Percentiles rank a stretch among this genome's conserved stretches.
Evolutionary conservation across 2,329 filamentous ascomycete species (phyloP).

Genomic region (Aspergillus pseudonomiae): DNA sequence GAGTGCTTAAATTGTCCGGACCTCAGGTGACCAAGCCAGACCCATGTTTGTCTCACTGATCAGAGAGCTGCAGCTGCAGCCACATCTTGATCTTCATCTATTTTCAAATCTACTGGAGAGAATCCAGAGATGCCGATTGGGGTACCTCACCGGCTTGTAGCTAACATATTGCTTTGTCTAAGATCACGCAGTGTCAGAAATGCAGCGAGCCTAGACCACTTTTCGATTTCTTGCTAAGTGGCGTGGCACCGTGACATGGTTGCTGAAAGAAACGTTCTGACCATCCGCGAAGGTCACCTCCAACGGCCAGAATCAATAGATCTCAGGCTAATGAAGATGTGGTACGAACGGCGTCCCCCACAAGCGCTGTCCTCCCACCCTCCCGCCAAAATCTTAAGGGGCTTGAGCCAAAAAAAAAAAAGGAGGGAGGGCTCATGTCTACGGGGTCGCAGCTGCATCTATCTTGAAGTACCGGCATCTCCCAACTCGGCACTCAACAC

Average conservation of each 20-base stretch:
- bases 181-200: neutral
- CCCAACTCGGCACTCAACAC: neutral
- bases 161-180: neutral
- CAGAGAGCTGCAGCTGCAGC: constrained; percentile 28
- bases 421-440: neutral
- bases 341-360: neutral
- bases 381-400: neutral
- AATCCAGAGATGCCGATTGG: constrained; percentile 13
- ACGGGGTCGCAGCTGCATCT: neutral
- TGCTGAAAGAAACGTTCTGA: constrained; percentile 9
- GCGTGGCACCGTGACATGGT: constrained; percentile 3
- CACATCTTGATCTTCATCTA: constrained; percentile 30
- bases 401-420: neutral
- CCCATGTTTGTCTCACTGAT: constrained; percentile 20
- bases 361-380: neutral
- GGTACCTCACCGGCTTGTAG: constrained; percentile 7
- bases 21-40: constrained; percentile 21
- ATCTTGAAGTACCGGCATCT: neutral
- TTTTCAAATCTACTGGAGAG: constrained; percentile 11
- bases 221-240: neutral
- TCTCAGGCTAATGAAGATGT: neutral
- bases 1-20: constrained; percentile 21
- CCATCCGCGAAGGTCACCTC: constrained; percentile 13
- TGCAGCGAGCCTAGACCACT: constrained; percentile 4
- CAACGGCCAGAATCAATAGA: constrained; percentile 17